These are phyloP conservation scores for Phytophthora podocarpi DNA, from an alignment of 352 stramenopile species.

Conservation along the genomic window DNA sequence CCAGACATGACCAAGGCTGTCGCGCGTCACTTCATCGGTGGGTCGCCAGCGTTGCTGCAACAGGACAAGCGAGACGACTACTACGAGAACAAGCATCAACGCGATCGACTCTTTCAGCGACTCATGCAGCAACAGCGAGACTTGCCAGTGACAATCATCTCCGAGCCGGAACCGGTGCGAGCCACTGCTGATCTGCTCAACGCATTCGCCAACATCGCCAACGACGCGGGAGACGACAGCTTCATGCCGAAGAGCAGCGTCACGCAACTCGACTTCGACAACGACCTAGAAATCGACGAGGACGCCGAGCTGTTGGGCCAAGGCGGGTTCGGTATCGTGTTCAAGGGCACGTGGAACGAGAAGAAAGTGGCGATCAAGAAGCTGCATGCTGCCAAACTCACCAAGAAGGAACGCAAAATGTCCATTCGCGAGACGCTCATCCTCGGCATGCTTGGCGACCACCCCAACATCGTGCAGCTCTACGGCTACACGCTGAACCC, in stretches of 20 bases:
- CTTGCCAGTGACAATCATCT: conserved; percentile 12
- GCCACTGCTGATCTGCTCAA: conserved; percentile 19
- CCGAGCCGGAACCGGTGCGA: conserved; percentile 18
- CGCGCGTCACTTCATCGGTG: conserved; percentile 31
- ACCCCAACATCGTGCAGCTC: conserved; percentile 47
- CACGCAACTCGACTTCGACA: conserved; percentile 27
- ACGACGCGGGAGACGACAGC: conserved; percentile 1
- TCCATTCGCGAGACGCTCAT: conserved; percentile 41
- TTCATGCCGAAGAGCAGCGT: conserved; percentile 25
- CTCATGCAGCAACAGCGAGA: conserved; percentile 24
- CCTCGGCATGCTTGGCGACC: conserved; percentile 38
- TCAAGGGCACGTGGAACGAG: conserved; percentile 23
- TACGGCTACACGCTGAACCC: conserved; percentile 39
- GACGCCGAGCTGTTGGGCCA: conserved; percentile 22
- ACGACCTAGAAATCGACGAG: conserved; percentile 27
- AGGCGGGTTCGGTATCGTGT: conserved; percentile 39
- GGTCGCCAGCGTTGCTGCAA: conserved; percentile 17
- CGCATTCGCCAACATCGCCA: conserved; percentile 22
- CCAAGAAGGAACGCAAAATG: conserved; percentile 42
- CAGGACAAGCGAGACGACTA: conserved; percentile 27
- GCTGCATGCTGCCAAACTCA: conserved; percentile 36
- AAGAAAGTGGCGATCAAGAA: conserved; percentile 43
- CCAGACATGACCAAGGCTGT: conserved; percentile 34
- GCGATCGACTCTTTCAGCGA: conserved; percentile 16
- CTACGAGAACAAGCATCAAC: conserved; percentile 24